A percentile compares a stretch with the other conserved stretches of the same genome.
Conservation (phyloP, 768 basidiomycete genomes). For the Mycena haematopus region DNA sequence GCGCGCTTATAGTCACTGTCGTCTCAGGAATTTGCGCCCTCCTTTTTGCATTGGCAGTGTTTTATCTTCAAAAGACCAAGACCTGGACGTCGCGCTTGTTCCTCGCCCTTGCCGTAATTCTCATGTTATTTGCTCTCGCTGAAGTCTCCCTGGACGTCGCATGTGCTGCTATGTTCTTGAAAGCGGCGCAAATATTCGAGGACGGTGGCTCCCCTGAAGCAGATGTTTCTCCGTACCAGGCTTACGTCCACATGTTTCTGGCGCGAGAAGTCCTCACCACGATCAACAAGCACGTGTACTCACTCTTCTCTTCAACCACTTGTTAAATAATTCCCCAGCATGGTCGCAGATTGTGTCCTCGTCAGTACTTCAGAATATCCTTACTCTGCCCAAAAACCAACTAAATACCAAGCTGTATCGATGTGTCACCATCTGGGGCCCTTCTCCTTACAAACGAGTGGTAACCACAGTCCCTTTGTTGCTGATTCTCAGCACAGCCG, state of each 20-base stretch:
- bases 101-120: background rate
- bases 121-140: slow-evolving; percentile 3
- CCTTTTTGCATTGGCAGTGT: slow-evolving; percentile 9
- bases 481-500: background rate
- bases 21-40: slow-evolving; percentile 10
- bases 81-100: background rate
- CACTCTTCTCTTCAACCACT: too few relatives aligned
- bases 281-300: slow-evolving; percentile 8
- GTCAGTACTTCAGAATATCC: background rate
- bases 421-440: slow-evolving; percentile 1
- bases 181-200: background rate
- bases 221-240: background rate
- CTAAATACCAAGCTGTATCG: background rate
- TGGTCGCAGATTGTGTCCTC: too few relatives aligned
- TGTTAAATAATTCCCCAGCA: too few relatives aligned
- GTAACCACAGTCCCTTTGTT: background rate
- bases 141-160: slow-evolving; percentile 1
- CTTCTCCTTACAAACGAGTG: background rate
- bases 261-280: background rate
- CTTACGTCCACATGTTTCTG: background rate
- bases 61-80: slow-evolving; percentile 1
- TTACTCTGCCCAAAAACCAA: background rate
- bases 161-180: background rate
- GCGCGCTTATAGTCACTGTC: background rate
- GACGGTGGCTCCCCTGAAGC: background rate